Evolutionary conservation across 805 yeast species (phyloP).

Genomic region (Yamadazyma philogaea): DNA sequence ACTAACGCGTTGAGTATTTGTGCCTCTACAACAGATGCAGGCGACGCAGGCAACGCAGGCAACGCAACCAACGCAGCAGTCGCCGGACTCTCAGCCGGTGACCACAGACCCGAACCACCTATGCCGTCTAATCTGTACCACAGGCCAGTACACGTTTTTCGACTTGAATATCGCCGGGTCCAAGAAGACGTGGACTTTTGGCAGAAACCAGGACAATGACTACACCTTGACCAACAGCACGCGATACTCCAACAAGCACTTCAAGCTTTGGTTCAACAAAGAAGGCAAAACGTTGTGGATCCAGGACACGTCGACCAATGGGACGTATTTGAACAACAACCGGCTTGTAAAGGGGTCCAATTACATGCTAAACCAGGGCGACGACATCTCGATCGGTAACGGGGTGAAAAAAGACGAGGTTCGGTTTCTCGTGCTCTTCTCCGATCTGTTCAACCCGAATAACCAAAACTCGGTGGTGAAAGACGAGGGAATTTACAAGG

Average conservation of each 20-base stretch:
- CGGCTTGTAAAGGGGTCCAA: conserved; percentile 73
- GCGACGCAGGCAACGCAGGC: conserved; percentile 21
- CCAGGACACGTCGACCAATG: conserved; percentile 84
- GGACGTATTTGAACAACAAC: conserved; percentile 79
- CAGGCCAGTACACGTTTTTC: conserved; percentile 49
- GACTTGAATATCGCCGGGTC: conserved; percentile 38
- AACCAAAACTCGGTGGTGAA: conserved; percentile 23
- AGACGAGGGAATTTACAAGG: conserved; percentile 59
- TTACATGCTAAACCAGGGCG: conserved; percentile 85
- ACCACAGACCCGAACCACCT: conserved; percentile 31
- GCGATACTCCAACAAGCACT: conserved; percentile 72
- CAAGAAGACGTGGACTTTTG: conserved; percentile 61
- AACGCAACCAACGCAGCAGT: conserved; percentile 39
- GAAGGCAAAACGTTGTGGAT: conserved; percentile 56
- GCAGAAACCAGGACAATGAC: conserved; percentile 68
- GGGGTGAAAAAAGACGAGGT: conserved; percentile 74
- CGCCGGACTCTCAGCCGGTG: conserved; percentile 29
- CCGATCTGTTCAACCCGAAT: conserved; percentile 38
- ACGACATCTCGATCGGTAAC: conserved; percentile 84
- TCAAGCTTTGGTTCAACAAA: conserved; percentile 63
- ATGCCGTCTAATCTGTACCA: conserved; percentile 59
- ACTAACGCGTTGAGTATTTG: conserved; percentile 1
- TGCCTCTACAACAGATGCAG: neutral
- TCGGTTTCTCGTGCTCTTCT: conserved; percentile 50
- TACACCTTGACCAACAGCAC: conserved; percentile 56